Conservation (phyloP, 2,329 filamentous ascomycete genomes). For the Alternaria infectoria region DNA sequence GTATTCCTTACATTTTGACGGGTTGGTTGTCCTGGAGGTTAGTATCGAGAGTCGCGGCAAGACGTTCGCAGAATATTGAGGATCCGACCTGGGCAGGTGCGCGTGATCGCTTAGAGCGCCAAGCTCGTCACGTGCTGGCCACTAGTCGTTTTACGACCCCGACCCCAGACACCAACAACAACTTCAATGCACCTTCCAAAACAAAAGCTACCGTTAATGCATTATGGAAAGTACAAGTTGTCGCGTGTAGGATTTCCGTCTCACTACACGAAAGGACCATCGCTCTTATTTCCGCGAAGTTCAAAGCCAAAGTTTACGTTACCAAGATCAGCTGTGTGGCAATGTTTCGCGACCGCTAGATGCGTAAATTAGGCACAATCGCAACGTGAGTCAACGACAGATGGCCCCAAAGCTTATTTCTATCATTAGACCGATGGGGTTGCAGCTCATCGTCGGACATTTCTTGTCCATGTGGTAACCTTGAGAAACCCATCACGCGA, state of each 20-base stretch:
- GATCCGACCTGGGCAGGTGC: conserved; percentile 4
- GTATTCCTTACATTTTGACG: conserved; percentile 52
- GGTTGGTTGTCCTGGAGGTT: conserved; percentile 48
- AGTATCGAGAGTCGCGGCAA: conserved; percentile 10
- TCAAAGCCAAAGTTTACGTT: not conserved
- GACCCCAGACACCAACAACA: not conserved
- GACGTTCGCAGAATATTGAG: conserved; percentile 12
- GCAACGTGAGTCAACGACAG: not conserved
- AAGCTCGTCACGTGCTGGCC: conserved; percentile 5
- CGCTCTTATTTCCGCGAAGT: not conserved
- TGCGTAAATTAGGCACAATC: not conserved
- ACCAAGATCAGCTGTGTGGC: not conserved
- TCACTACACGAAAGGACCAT: too few relatives aligned
- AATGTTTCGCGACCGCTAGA: not conserved
- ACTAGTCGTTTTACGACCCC: conserved; percentile 10
- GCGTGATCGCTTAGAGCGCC: conserved; percentile 16
- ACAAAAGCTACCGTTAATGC: not conserved
- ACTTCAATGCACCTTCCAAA: not conserved
- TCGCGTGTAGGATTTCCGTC: too few relatives aligned
- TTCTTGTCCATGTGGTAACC: not conserved
- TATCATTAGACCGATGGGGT: not conserved
- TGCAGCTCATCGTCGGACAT: not conserved
- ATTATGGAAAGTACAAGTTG: too few relatives aligned
- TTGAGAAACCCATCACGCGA: not conserved
- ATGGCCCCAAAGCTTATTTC: not conserved